Evolutionary conservation across 495 filamentous ascomycete species (phyloP), one percentile per base, ranked within the genome.

Genomic region (Aspergillus taichungensis): DNA sequence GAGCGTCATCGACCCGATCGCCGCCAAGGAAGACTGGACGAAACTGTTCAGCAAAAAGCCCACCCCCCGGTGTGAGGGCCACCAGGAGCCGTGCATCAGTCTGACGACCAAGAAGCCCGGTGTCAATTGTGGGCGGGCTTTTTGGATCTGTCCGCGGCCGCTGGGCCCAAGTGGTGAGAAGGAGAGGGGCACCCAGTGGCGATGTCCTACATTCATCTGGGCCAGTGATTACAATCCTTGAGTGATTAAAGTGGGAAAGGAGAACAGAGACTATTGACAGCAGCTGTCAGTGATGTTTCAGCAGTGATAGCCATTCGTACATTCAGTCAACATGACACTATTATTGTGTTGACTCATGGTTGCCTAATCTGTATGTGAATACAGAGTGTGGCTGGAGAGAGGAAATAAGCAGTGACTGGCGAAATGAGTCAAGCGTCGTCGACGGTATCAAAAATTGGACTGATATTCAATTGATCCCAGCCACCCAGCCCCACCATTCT

Each of bases 191-290:
- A 88, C 87, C 0, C 71, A 89, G 53, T 95, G 89, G 80, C 79
- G 87, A 3, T 95, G 89, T 60, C 62, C 70, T 1, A 94, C 88
- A 0, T 95, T 95, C 54, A 88, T 94, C 43, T 95, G 89, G 89
- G 80, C 80, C 34, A 91, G 84, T 52, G 87, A 92, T 54, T 91
- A 87, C 87, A 82, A 75, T 51, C 45, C 63, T 7, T 51, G 6
- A 41, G 13, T 47, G 50, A 37, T 49, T 2, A 24, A 24, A 4
- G 18, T 2, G 18, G 18, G 18, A 4, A 24, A 24, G 18, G 18
- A 24, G 18, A 24, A 24, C 1, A 24, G 18, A 24, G 18, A 24
- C 18, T 4, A 24, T 1, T 24, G 18, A 24, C 18, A 24, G 18
- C 18, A 4, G 2, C 18, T 24, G 18, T 24, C 18, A 24, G 18